phyloP scores from a whole-genome alignment of 2,329 filamentous ascomycete genomes.

The Arthrinium phaeospermum region DNA sequence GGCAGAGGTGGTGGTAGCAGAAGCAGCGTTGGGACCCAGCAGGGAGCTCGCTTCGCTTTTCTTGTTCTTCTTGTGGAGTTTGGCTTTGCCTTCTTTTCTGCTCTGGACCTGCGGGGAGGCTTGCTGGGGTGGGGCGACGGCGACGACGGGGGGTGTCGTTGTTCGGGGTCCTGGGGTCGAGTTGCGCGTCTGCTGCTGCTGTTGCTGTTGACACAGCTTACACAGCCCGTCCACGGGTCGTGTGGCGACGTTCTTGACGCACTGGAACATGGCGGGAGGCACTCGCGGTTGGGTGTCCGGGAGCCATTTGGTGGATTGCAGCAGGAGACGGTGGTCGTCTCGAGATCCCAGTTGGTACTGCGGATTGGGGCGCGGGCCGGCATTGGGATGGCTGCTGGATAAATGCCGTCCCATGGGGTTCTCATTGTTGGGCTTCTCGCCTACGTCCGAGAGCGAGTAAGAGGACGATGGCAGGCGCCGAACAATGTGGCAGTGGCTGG shows the following conservation, averaged over 20 bases:
- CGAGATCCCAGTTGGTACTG: slow-evolving; percentile 27
- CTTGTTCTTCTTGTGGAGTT: background rate
- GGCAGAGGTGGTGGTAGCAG: background rate
- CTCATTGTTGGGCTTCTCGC: background rate
- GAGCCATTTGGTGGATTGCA: slow-evolving; percentile 21
- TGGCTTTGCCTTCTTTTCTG: background rate
- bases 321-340: slow-evolving; percentile 30
- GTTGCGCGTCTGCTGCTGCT: background rate
- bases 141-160: background rate
- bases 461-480: slow-evolving; percentile 25
- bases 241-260: background rate
- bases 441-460: background rate
- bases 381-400: background rate
- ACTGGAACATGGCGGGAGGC: slow-evolving; percentile 11
- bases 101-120: background rate
- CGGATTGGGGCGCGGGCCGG: slow-evolving; percentile 29
- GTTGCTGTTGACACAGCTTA: background rate
- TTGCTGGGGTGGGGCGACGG: background rate
- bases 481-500: slow-evolving; percentile 37
- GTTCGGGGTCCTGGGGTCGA: background rate
- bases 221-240: slow-evolving; percentile 13
- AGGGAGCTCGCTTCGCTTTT: background rate
- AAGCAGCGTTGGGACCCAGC: too few species aligned
- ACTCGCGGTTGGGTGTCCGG: background rate
- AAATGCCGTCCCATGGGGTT: background rate